Base-by-base conservation (phyloP, 2,329 filamentous ascomycete species). In the Balansia obtecta region DNA sequence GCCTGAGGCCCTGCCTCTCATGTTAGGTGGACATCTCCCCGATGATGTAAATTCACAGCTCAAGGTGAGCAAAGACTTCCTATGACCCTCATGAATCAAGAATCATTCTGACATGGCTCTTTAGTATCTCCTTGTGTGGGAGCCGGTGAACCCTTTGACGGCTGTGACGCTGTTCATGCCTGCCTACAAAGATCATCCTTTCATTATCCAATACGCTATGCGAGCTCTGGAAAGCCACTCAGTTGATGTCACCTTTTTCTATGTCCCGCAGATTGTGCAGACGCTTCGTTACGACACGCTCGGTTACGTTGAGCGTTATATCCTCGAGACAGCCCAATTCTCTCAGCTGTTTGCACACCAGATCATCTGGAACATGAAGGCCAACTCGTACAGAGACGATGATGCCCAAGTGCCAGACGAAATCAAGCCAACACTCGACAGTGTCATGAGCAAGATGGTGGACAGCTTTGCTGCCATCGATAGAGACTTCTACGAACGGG, bases 361-460 rank as follows among this genome's bases (percentile, higher is more conserved):
- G 61, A 97, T 98, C 57, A 98, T 99, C 63, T 99, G 94, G 93
- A 99, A 98, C 65, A 98, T 99, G 85, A 98, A 97, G 66, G 93
- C 93, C 33, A 99, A 98, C 65, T 87, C 90, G 1, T 98, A 87
- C 75, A 98, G 96, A 66, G 94, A 98, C 57, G 91, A 98, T 60
- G 88, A 96, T 57, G 90, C 85, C 13, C 81, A 85, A 59, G 79
- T 95, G 55, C 90, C 93, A 18, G 93, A 98, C 66, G 79, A 82
- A 3, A 86, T 96, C 61, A 98, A 99, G 64, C 91, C 93, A 2
- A 93, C 85, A 0, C 77, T 99, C 3, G 94, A 98, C 68, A 82
- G 82, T 50, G 93, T 98, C 57, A 94, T 88, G 82, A 75, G 77
- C 30, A 85, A 84, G 58, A 82, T 99, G 72, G 80, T 95, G 49